Conservation (phyloP, 2,329 filamentous ascomycete genomes). For the Phialophora tarda region DNA sequence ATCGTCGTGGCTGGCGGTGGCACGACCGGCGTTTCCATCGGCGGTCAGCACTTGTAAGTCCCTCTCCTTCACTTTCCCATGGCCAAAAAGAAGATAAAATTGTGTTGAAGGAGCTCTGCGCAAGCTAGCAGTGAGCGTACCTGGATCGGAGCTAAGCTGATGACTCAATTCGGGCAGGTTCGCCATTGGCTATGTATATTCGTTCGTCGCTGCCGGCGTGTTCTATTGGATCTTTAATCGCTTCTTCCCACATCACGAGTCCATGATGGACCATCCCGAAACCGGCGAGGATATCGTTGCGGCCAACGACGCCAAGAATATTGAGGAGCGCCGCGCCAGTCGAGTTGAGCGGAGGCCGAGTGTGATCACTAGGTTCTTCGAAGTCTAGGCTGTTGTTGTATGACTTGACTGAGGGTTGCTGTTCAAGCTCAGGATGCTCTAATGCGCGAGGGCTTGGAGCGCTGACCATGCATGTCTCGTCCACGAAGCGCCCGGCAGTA, state of each 20-base stretch:
- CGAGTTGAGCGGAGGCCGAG: slow-evolving; percentile 29
- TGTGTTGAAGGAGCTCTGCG: neutral
- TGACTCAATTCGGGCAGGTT: slow-evolving; percentile 20
- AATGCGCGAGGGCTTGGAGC: no score
- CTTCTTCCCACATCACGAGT: slow-evolving; percentile 35
- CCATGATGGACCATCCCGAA: slow-evolving; percentile 34
- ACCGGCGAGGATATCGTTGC: slow-evolving; percentile 37
- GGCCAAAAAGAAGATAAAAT: no score
- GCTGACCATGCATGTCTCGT: no score
- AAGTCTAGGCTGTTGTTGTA: slow-evolving; percentile 25
- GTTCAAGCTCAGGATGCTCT: neutral
- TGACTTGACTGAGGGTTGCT: neutral
- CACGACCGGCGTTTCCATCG: slow-evolving; percentile 32
- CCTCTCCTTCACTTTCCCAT: slow-evolving; percentile 1
- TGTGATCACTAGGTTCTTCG: slow-evolving; percentile 29
- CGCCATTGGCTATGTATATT: slow-evolving; percentile 36
- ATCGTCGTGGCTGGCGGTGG: slow-evolving; percentile 31
- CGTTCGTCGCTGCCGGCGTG: slow-evolving; percentile 33
- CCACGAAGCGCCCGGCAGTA: no score
- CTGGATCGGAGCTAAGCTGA: slow-evolving; percentile 14
- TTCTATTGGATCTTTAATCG: slow-evolving; percentile 40
- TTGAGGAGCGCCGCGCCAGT: slow-evolving; percentile 30
- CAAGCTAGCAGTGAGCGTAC: neutral
- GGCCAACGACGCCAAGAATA: slow-evolving; percentile 35
- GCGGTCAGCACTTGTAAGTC: slow-evolving; percentile 33